phyloP scores from a whole-genome alignment of 805 yeast genomes.

The Kodamaea fukazawae region DNA sequence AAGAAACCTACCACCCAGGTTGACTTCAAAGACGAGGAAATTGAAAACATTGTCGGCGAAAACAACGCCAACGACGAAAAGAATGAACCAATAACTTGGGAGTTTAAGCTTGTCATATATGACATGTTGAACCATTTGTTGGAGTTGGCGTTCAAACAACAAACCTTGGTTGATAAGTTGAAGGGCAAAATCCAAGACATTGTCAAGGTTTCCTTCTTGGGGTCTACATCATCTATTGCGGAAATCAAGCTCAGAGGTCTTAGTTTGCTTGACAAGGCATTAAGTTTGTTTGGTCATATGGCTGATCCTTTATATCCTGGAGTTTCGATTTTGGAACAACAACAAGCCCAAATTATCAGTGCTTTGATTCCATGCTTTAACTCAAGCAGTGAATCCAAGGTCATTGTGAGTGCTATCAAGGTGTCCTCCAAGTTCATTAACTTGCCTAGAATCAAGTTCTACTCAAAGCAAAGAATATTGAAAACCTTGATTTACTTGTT shows the following conservation, averaged over 20 bases:
- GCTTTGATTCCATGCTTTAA: slow-evolving; percentile 86
- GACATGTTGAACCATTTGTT: slow-evolving; percentile 46
- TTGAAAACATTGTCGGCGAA: slow-evolving; percentile 37
- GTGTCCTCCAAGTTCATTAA: slow-evolving; percentile 73
- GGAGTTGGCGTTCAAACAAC: slow-evolving; percentile 36
- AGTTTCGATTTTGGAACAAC: slow-evolving; percentile 76
- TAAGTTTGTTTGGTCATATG: slow-evolving; percentile 57
- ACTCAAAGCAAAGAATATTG: slow-evolving; percentile 50
- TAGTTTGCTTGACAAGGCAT: slow-evolving; percentile 57
- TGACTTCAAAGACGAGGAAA: slow-evolving; percentile 41
- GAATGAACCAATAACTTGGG: slow-evolving; percentile 58
- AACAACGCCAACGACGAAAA: slow-evolving; percentile 36
- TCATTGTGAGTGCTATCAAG: slow-evolving; percentile 74
- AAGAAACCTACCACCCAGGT: slow-evolving; percentile 24
- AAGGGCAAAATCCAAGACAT: slow-evolving; percentile 56
- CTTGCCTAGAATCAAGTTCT: slow-evolving; percentile 42
- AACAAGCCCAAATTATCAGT: slow-evolving; percentile 89
- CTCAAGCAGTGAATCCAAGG: slow-evolving; percentile 64
- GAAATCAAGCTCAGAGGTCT: slow-evolving; percentile 65
- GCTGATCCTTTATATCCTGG: slow-evolving; percentile 73
- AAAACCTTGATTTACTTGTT: slow-evolving; percentile 64
- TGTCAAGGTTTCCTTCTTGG: slow-evolving; percentile 73
- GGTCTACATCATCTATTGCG: slow-evolving; percentile 69
- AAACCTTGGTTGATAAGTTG: slow-evolving; percentile 42
- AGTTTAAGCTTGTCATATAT: slow-evolving; percentile 49